These are phyloP conservation scores for Spinacia oleracea DNA, from an alignment of 179 eudicot genomes.

Conservation along the genomic window DNA sequence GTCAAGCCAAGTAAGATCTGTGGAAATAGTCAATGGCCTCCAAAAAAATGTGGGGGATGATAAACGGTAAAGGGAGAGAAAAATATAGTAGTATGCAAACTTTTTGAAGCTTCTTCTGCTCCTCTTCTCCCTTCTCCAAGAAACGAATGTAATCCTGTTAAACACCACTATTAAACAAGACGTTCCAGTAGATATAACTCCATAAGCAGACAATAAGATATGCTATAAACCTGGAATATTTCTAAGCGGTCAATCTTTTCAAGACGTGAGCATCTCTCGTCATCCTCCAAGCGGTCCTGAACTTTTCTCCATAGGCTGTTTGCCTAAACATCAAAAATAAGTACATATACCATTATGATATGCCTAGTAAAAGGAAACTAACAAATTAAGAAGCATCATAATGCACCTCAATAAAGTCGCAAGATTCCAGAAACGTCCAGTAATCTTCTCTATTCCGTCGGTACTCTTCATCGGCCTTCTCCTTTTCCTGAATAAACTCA, in stretches of 20 bases:
- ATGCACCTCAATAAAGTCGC: conserved; percentile 84
- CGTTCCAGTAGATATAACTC: conserved; percentile 15
- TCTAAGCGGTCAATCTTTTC: conserved; percentile 92
- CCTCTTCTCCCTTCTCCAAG: conserved; percentile 94
- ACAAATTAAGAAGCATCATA: conserved; percentile 7
- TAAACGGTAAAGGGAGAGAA: background rate
- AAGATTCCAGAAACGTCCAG: conserved; percentile 79
- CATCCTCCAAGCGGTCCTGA: conserved; percentile 93
- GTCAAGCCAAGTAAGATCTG: background rate
- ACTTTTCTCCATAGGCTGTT: conserved; percentile 93
- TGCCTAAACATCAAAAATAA: conserved; percentile 47
- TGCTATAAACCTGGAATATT: conserved; percentile 63
- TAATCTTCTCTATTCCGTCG: conserved; percentile 69
- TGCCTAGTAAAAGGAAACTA: background rate
- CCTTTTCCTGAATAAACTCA: conserved; percentile 65
- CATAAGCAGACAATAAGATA: background rate
- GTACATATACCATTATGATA: conserved; percentile 1
- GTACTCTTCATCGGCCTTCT: conserved; percentile 87
- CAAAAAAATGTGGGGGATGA: background rate
- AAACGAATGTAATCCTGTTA: conserved; percentile 91
- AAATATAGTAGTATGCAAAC: conserved; percentile 21
- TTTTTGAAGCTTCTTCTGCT: conserved; percentile 83
- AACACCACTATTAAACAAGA: conserved; percentile 21
- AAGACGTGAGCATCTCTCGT: conserved; percentile 85
- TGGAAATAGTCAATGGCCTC: conserved; percentile 20